phyloP scores from a whole-genome alignment of 176 grass and related monocot species.

The Triticum aestivum region DNA sequence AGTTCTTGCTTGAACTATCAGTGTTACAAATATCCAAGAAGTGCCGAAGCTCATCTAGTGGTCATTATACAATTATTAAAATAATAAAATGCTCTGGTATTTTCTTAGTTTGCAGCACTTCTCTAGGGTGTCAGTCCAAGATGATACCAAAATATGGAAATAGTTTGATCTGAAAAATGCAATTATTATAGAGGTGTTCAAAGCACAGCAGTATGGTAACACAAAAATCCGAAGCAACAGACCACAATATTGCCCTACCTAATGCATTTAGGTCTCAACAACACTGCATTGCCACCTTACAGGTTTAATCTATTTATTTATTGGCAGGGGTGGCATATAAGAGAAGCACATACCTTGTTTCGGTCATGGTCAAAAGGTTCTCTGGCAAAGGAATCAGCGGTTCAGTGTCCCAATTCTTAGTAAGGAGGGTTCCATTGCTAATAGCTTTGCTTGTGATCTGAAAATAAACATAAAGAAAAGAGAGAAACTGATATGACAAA shows the following conservation, averaged over 20 bases:
- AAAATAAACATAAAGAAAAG: constrained; percentile 12
- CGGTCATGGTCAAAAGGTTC: constrained; percentile 32
- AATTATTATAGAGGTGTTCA: constrained; percentile 6
- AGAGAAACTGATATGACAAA: constrained; percentile 28
- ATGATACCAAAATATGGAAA: not conserved
- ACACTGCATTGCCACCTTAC: not conserved
- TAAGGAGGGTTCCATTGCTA: constrained; percentile 73
- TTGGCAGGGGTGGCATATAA: not conserved
- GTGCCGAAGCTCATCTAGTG: not conserved
- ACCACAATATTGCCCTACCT: not conserved
- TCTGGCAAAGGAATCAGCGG: constrained; percentile 71
- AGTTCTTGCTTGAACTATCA: not conserved
- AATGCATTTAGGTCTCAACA: not conserved
- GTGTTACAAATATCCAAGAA: not conserved
- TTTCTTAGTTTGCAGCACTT: not conserved
- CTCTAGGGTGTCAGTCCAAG: not conserved
- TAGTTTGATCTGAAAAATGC: not conserved
- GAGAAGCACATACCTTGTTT: constrained; percentile 48
- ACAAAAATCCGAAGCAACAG: not conserved
- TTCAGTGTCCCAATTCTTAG: constrained; percentile 93
- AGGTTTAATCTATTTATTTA: not conserved
- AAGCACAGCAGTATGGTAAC: not conserved
- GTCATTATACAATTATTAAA: constrained; percentile 7
- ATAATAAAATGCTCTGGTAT: not conserved
- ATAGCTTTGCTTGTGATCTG: constrained; percentile 66